Conservation (phyloP, 768 basidiomycete species). For the Lyophyllum decastes region DNA sequence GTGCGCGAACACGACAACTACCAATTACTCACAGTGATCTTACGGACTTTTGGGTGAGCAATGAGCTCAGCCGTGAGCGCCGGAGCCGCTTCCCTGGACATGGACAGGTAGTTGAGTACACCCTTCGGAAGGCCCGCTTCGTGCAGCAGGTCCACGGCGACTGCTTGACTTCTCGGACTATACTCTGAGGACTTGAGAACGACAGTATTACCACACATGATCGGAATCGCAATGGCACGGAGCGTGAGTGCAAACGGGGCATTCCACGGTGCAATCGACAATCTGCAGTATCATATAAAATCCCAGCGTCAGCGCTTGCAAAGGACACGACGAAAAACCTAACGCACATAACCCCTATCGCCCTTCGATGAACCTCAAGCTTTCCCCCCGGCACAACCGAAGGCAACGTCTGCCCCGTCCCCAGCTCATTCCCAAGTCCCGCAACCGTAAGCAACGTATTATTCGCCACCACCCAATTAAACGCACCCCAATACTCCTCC, state of each 20-base stretch:
- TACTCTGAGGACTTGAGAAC: conserved; percentile 54
- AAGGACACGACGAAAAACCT: not conserved
- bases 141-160: conserved; percentile 47
- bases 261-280: conserved; percentile 61
- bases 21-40: conserved; percentile 53
- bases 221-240: conserved; percentile 43
- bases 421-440: conserved; percentile 34
- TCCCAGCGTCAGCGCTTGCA: not conserved
- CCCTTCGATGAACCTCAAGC: conserved; percentile 44
- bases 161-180: conserved; percentile 46
- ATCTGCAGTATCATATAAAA: conserved; percentile 26
- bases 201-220: conserved; percentile 59
- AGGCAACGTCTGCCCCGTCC: conserved; percentile 44
- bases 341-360: conserved; percentile 55
- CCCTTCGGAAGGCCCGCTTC: conserved; percentile 65
- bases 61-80: conserved; percentile 51
- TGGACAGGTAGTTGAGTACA: conserved; percentile 56
- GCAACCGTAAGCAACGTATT: conserved; percentile 33
- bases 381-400: conserved; percentile 46
- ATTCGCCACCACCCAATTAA: conserved; percentile 26
- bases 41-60: conserved; percentile 51
- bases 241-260: conserved; percentile 46
- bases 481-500: conserved; percentile 23
- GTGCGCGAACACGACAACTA: no score
- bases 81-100: conserved; percentile 44